Conservation (phyloP, 768 basidiomycete genomes). For the Pluteus cervinus region DNA sequence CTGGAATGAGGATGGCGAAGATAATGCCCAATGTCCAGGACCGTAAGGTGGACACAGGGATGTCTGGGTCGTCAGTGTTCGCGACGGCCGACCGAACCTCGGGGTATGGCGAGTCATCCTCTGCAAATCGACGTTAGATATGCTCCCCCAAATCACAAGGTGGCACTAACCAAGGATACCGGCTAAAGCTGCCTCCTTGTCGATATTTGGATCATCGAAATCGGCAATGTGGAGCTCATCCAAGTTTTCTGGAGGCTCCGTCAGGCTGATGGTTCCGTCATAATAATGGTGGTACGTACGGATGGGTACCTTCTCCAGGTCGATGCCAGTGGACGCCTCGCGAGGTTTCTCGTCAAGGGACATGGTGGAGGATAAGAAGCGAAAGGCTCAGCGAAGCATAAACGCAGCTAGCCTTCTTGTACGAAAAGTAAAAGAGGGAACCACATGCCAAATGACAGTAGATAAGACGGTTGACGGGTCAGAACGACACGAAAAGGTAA, state of each 20-base stretch:
- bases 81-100: constrained; percentile 67
- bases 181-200: constrained; percentile 37
- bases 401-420: constrained; percentile 18
- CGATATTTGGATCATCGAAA: constrained; percentile 52
- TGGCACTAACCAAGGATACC: constrained; percentile 36
- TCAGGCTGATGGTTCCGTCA: constrained; percentile 5
- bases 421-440: constrained; percentile 12
- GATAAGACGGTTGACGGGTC: too few relatives aligned
- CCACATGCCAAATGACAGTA: constrained; percentile 21
- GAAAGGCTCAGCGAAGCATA: constrained; percentile 10
- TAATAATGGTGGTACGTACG: constrained; percentile 12
- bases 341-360: constrained; percentile 25
- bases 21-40: constrained; percentile 68
- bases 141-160: constrained; percentile 19
- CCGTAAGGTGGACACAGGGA: constrained; percentile 58
- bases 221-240: constrained; percentile 27
- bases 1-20: constrained; percentile 60
- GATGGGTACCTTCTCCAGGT: constrained; percentile 24
- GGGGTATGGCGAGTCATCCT: constrained; percentile 70
- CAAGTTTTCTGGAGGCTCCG: constrained; percentile 15
- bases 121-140: constrained; percentile 16
- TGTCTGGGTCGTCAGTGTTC: constrained; percentile 62
- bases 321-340: constrained; percentile 18
- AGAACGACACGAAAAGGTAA: too few relatives aligned
- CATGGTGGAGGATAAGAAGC: constrained; percentile 23